Percentiles rank a stretch among this genome's conserved stretches.
Conservation (phyloP, 2,329 filamentous ascomycete genomes). For the Cylindrodendrum hubeiense region DNA sequence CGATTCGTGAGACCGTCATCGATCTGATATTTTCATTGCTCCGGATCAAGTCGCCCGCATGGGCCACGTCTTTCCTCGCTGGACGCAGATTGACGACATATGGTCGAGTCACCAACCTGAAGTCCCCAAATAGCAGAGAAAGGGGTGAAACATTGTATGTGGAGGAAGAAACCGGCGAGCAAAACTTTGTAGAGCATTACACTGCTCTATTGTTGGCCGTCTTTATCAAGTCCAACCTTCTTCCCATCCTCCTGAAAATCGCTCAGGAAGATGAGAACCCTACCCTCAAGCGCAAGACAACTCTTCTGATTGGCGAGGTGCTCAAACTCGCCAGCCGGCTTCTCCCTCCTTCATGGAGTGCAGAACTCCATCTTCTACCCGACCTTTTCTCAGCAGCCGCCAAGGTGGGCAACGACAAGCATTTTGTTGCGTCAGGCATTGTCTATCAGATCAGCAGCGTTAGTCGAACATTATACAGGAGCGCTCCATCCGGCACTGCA, state of each 20-base stretch:
- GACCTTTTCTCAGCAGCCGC: constrained; percentile 84
- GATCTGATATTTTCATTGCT: constrained; percentile 86
- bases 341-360: constrained; percentile 84
- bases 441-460: constrained; percentile 99
- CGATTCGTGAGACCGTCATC: constrained; percentile 80
- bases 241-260: constrained; percentile 71
- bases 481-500: constrained; percentile 64
- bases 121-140: constrained; percentile 66
- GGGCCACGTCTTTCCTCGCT: constrained; percentile 95
- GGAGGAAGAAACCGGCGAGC: constrained; percentile 77
- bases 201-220: constrained; percentile 89
- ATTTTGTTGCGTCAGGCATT: constrained; percentile 87
- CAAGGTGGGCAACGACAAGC: constrained; percentile 76
- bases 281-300: constrained; percentile 86
- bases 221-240: constrained; percentile 83
- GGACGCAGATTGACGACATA: constrained; percentile 95
- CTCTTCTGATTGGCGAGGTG: constrained; percentile 89
- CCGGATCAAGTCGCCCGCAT: constrained; percentile 89
- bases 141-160: constrained; percentile 64
- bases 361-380: constrained; percentile 87
- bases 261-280: constrained; percentile 77
- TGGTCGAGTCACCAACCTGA: constrained; percentile 90
- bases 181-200: constrained; percentile 94
- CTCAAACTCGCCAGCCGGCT: constrained; percentile 90
- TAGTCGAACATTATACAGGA: constrained; percentile 90